Evolutionary conservation across 1,139 yeast species (phyloP).

Genomic region (Kodamaea fungicola): DNA sequence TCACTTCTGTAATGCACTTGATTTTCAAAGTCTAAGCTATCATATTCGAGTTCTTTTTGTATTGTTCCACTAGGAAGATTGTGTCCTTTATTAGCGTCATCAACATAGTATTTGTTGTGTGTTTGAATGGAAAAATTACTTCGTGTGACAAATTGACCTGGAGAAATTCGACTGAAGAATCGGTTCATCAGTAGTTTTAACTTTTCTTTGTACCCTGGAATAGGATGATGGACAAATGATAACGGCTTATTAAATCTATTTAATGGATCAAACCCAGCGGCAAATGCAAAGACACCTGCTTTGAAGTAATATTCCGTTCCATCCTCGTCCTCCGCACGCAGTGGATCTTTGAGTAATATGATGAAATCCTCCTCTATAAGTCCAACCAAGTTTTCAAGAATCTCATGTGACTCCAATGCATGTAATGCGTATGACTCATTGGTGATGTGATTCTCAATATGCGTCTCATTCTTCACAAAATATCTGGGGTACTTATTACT

Average conservation of each 20-base stretch:
- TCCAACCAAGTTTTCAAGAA: slow-evolving; percentile 41
- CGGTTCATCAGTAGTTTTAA: slow-evolving; percentile 60
- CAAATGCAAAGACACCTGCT: slow-evolving; percentile 66
- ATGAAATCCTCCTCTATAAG: slow-evolving; percentile 69
- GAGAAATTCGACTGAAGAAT: slow-evolving; percentile 48
- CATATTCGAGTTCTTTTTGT: slow-evolving; percentile 33
- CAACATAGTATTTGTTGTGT: slow-evolving; percentile 49
- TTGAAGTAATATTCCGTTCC: slow-evolving; percentile 59
- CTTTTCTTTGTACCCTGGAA: slow-evolving; percentile 56
- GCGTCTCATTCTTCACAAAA: slow-evolving; percentile 33
- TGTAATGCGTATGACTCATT: slow-evolving; percentile 33
- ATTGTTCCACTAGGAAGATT: slow-evolving; percentile 25
- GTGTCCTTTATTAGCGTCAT: slow-evolving; percentile 49
- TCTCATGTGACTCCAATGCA: slow-evolving; percentile 21
- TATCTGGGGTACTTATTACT: slow-evolving; percentile 58
- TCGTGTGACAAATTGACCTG: slow-evolving; percentile 55
- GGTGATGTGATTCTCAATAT: slow-evolving; percentile 41
- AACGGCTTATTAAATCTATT: slow-evolving; percentile 53
- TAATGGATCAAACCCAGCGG: slow-evolving; percentile 71
- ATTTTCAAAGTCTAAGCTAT: slow-evolving; percentile 49
- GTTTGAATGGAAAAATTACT: slow-evolving; percentile 63
- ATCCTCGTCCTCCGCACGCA: slow-evolving; percentile 32
- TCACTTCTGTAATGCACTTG: slow-evolving; percentile 59
- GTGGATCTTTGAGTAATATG: slow-evolving; percentile 50
- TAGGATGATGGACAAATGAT: slow-evolving; percentile 56